Base-by-base conservation (phyloP, 208 protist genomes). In the Leishmania guyanensis region DNA sequence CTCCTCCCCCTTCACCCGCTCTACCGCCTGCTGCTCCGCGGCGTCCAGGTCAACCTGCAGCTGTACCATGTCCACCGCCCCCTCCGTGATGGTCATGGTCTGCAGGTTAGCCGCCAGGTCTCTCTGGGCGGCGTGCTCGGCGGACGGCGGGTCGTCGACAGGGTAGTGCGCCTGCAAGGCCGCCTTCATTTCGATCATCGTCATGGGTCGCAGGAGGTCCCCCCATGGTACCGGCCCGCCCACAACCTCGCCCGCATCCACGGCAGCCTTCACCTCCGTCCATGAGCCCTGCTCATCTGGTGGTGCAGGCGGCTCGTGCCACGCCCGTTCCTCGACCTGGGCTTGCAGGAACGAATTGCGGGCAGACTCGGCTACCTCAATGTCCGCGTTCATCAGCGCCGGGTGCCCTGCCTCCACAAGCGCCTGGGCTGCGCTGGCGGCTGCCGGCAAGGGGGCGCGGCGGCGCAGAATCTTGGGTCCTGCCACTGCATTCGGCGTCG, bases 271-370 rank as follows among this genome's bases (percentile, higher is more conserved):
- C 77, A 97, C 92, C 73, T 97, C 94, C n/a, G 88, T 80, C 93
- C 94, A 97, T 29, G 94, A 97, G 75, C 94, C 92, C 50, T 87
- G 71, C 86, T 97, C 94, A 22, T 91, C 94, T 16, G 94, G 94
- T 17, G 94, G 94, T 53, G 84, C 86, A 9, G 94, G 94, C 70
- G 94, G 94, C 88, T 97, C 94, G 29, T 93, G 92, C 93, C 94
- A 97, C 62, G 94, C 91, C 16, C 94, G 92, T 73, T 96, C 92
- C 79, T 95, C 89, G 54, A 97, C 92, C 77, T 96, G 93, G n/a
- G 82, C 84, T 80, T 95, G 90, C 62, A 97, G 82, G 75, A 97
- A 96, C 26, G 90, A 87, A 53, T 83, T 85, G 29, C 93, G 92
- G 16, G 92, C 93, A 22, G 89, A 72, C 85, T 97, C 93, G 29